These are phyloP conservation scores for Debaryomycetaceae sp. DNA, from an alignment of 1,139 yeast genomes.

Conservation along the genomic window DNA sequence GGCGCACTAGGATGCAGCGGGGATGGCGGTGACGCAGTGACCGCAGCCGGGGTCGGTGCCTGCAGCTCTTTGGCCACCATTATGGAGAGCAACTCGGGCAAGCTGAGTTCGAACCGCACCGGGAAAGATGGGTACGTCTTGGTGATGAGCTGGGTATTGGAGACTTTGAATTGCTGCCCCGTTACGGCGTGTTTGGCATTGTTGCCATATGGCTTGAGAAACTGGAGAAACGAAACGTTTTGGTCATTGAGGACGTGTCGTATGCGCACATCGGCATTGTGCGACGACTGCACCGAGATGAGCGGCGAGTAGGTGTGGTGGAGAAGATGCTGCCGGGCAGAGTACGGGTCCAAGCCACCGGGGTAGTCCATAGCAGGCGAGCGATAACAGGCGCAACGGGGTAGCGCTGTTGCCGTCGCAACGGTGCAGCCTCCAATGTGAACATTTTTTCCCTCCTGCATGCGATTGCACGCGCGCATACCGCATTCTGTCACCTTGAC, in stretches of 20 bases:
- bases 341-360: slow-evolving; percentile 39
- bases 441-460: too few relatives aligned
- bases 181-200: slow-evolving; percentile 38
- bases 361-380: slow-evolving; percentile 34
- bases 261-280: slow-evolving; percentile 45
- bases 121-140: slow-evolving; percentile 43
- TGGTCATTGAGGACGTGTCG: slow-evolving; percentile 25
- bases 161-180: slow-evolving; percentile 34
- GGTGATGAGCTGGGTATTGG: slow-evolving; percentile 40
- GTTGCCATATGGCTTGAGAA: slow-evolving; percentile 44
- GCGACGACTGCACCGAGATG: slow-evolving; percentile 51
- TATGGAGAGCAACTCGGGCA: slow-evolving; percentile 37
- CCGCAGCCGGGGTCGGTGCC: slow-evolving; percentile 9
- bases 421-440: too few relatives aligned
- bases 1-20: neutral
- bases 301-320: slow-evolving; percentile 56
- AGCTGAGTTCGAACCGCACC: slow-evolving; percentile 38
- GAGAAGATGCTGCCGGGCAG: slow-evolving; percentile 39
- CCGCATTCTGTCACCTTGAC: too few relatives aligned
- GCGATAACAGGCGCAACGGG: too few relatives aligned
- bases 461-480: too few relatives aligned
- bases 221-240: slow-evolving; percentile 31
- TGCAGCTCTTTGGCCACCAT: slow-evolving; percentile 16
- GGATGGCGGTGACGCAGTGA: neutral
- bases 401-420: too few relatives aligned